Evolutionary conservation across 2,329 filamentous ascomycete species (phyloP).

Genomic region (Hypoxylon sp.): DNA sequence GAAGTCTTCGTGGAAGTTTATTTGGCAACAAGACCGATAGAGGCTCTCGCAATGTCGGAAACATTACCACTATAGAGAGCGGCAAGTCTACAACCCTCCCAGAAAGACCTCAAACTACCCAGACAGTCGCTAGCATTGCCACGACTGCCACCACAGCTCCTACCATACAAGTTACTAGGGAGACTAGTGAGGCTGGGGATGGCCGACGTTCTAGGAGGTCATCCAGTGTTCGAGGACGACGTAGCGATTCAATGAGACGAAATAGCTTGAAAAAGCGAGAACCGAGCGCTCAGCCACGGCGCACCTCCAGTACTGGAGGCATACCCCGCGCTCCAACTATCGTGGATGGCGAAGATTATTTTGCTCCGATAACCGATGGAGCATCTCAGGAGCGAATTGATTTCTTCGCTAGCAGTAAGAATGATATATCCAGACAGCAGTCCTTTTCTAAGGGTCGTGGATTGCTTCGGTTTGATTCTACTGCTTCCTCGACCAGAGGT

Average conservation of each 20-base stretch:
- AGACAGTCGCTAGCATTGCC: constrained; percentile 57
- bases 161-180: constrained; percentile 82
- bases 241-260: constrained; percentile 65
- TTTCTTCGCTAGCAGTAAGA: constrained; percentile 61
- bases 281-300: constrained; percentile 63
- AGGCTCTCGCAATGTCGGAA: constrained; percentile 52
- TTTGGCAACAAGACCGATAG: constrained; percentile 75
- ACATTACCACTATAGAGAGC: constrained; percentile 57
- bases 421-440: constrained; percentile 58
- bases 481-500: constrained; percentile 59
- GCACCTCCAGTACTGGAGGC: constrained; percentile 61
- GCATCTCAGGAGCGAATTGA: constrained; percentile 57
- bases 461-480: constrained; percentile 63
- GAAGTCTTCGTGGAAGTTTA: constrained; percentile 80
- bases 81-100: constrained; percentile 53
- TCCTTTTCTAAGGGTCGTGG: constrained; percentile 62
- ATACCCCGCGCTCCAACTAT: constrained; percentile 59
- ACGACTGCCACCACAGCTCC: constrained; percentile 71
- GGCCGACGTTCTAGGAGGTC: constrained; percentile 55
- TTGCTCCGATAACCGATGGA: constrained; percentile 63
- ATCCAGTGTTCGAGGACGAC: constrained; percentile 58
- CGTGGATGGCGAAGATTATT: constrained; percentile 66
- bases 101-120: constrained; percentile 61
- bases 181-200: constrained; percentile 64
- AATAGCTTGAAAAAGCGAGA: constrained; percentile 69